These are phyloP conservation scores for Candida anutae DNA, from an alignment of 1,139 yeast species.

Conservation along the genomic window DNA sequence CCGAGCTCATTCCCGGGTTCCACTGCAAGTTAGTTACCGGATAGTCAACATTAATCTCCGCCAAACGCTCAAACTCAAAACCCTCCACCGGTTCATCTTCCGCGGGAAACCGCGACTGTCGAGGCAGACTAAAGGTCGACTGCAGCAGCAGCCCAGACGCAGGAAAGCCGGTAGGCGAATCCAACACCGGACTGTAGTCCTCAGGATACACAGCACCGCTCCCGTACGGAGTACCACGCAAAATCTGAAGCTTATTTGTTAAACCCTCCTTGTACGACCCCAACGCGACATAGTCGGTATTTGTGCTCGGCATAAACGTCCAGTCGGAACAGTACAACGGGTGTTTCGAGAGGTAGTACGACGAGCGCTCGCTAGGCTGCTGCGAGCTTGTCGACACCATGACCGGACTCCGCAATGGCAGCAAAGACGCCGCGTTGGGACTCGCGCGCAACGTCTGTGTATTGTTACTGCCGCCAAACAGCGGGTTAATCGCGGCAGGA, in stretches of 20 bases:
- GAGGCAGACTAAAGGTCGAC: slow-evolving; percentile 1
- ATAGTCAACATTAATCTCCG: slow-evolving; percentile 51
- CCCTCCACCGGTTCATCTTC: slow-evolving; percentile 21
- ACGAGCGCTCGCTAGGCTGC: slow-evolving; percentile 26
- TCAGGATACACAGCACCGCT: slow-evolving; percentile 10
- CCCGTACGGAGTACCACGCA: slow-evolving; percentile 33
- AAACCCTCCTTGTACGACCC: slow-evolving; percentile 68
- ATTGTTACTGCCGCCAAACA: too few relatives aligned
- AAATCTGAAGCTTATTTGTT: slow-evolving; percentile 44
- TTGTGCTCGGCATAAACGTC: slow-evolving; percentile 33
- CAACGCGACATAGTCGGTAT: slow-evolving; percentile 50
- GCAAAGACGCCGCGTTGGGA: background rate
- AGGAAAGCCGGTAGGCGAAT: slow-evolving; percentile 6
- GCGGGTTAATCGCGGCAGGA: too few relatives aligned
- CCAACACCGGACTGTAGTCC: too few relatives aligned
- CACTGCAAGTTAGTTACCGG: slow-evolving; percentile 68
- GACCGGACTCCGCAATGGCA: background rate
- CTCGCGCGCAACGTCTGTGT: too few relatives aligned
- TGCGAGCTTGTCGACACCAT: too few relatives aligned
- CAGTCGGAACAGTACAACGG: slow-evolving; percentile 69
- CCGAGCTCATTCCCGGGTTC: slow-evolving; percentile 46
- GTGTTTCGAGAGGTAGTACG: slow-evolving; percentile 50
- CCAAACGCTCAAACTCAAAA: slow-evolving; percentile 38
- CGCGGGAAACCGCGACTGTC: background rate
- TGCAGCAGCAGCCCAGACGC: slow-evolving; percentile 1